These are phyloP conservation scores for Arachnomyces sp. DNA, from an alignment of 2,329 filamentous ascomycete genomes.

Conservation along the genomic window DNA sequence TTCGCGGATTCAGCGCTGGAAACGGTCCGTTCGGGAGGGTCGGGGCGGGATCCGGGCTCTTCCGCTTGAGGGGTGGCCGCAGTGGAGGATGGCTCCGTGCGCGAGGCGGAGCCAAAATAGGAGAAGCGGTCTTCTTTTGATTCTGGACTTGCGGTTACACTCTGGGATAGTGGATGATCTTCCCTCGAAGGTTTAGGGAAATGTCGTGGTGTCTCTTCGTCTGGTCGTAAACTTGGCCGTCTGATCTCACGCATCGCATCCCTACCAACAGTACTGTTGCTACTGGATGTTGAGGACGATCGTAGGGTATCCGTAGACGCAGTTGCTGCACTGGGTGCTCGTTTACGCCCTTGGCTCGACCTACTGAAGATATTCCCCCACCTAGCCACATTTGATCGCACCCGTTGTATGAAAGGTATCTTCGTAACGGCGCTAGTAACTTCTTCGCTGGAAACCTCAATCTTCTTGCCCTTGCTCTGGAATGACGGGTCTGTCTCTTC, in stretches of 20 bases:
- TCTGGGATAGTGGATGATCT: conserved; percentile 69
- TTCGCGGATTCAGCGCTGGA: conserved; percentile 41
- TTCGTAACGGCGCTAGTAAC: conserved; percentile 85
- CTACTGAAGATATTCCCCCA: conserved; percentile 46
- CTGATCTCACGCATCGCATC: conserved; percentile 40
- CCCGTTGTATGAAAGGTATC: conserved; percentile 75
- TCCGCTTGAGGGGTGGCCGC: conserved; percentile 16
- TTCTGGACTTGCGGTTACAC: conserved; percentile 62
- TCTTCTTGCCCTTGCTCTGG: conserved; percentile 70
- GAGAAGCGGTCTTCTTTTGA: conserved; percentile 23
- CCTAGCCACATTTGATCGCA: conserved; percentile 66
- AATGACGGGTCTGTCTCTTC: conserved; percentile 83
- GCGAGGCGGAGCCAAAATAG: conserved; percentile 27
- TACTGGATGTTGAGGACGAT: conserved; percentile 47
- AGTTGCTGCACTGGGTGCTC: conserved; percentile 42
- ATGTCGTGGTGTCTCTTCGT: conserved; percentile 45
- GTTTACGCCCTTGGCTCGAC: conserved; percentile 38
- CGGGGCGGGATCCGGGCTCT: conserved; percentile 26
- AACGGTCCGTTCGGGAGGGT: conserved; percentile 31
- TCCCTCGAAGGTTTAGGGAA: conserved; percentile 43
- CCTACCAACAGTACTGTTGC: conserved; percentile 44
- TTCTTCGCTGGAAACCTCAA: conserved; percentile 86
- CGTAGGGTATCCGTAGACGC: conserved; percentile 48
- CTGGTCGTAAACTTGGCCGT: conserved; percentile 50
- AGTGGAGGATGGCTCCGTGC: conserved; percentile 7